Evolutionary conservation across 1,139 yeast species (phyloP).

Genomic region (Pneumocystis jirovecii): DNA sequence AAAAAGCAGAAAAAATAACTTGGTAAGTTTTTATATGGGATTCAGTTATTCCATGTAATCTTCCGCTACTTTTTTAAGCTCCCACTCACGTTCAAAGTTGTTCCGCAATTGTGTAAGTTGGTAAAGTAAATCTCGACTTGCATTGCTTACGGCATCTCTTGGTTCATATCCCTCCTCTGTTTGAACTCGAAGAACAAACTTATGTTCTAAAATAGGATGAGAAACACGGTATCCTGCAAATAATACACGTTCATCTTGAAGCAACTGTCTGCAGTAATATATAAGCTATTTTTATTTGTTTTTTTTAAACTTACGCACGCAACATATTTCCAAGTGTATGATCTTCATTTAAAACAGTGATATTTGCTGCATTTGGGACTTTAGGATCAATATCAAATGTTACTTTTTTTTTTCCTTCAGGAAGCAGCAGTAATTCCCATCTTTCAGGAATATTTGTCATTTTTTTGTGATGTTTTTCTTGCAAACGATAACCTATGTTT

Average conservation of each 20-base stretch:
- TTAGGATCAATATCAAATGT: slow-evolving; percentile 86
- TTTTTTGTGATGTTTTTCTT: not conserved
- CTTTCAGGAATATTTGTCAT: slow-evolving; percentile 97
- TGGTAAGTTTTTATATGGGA: not conserved
- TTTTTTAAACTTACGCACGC: slow-evolving; percentile 33
- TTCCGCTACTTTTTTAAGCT: slow-evolving; percentile 38
- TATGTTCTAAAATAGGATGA: slow-evolving; percentile 82
- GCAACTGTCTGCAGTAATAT: slow-evolving; percentile 22
- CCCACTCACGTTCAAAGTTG: slow-evolving; percentile 85
- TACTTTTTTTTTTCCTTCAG: slow-evolving; percentile 77
- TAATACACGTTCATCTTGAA: slow-evolving; percentile 71
- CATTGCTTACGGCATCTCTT: slow-evolving; percentile 73
- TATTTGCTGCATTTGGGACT: slow-evolving; percentile 86
- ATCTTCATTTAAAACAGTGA: slow-evolving; percentile 91
- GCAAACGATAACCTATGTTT: not conserved
- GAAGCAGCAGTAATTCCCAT: slow-evolving; percentile 85
- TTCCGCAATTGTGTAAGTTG: slow-evolving; percentile 61
- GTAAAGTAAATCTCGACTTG: slow-evolving; percentile 68
- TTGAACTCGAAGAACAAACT: slow-evolving; percentile 82
- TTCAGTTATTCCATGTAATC: not conserved
- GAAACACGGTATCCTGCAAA: slow-evolving; percentile 96
- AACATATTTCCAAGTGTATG: slow-evolving; percentile 87
- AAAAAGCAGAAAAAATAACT: not conserved
- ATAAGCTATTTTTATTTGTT: slow-evolving; percentile 4
- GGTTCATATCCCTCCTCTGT: slow-evolving; percentile 93